Base-by-base conservation (phyloP, 805 yeast genomes). In the Jamesozyma piceae region DNA sequence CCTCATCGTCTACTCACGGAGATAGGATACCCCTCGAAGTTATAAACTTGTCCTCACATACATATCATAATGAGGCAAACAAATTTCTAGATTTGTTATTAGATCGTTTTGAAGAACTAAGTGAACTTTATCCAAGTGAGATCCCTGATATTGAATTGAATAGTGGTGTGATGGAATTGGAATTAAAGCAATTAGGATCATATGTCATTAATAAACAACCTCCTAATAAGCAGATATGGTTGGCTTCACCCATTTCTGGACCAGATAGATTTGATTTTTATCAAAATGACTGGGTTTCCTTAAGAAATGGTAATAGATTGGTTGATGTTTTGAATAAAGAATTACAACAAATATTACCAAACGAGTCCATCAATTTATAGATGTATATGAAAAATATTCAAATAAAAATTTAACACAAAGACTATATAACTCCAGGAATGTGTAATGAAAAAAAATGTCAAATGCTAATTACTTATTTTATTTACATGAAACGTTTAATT, bases 171-270 rank as follows among this genome's bases (percentile, higher is more conserved):
- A 63, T 92, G 64, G 79, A 90, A 1, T 60, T 92, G 44, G 75
- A 71, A 5, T 53, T 84, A 15, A 85, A 90, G 3, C 74, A 78
- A 1, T 67, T 69, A 15, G 97, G 97, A 1, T 75, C 89, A 0
- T 92, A 92, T 58, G 95, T 92, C 24, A 80, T 92, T 57, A 92
- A 92, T 67, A 90, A 88, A 58, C 97, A 92, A 64, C 98, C 98
- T 1, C 97, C 98, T 3, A 92, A 88, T 65, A 82, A 85, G 64
- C 99, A 92, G 62, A 82, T 92, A 26, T 92, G 99, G 99, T 71
- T 90, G 41, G 78, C 94, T 45, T 83, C 95, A 35, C 99, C 99
- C 0, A 57, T 87, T 3, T 82, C 94, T 6, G 98, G 98, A 0
- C 98, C 98, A 5, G 87, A 88, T 57, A 66, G 83, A 50, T 83